Percentiles rank a stretch among this genome's conserved stretches.
Evolutionary conservation across 1,284 basidiomycete species (phyloP).

Genomic region (Tilletiaria anomala): DNA sequence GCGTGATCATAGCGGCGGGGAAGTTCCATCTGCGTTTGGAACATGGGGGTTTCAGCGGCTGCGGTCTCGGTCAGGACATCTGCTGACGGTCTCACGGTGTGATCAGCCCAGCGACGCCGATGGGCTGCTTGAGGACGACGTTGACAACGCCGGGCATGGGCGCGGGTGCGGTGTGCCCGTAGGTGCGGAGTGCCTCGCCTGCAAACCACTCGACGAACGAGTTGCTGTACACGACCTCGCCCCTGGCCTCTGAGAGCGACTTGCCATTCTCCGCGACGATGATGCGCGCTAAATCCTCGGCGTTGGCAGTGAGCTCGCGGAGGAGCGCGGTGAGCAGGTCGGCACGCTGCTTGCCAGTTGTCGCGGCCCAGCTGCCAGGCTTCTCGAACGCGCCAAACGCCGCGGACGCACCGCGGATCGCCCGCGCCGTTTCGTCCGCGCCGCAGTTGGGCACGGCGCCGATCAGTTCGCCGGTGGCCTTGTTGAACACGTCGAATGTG

Average conservation of each 20-base stretch:
- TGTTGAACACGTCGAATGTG: conserved; percentile 33
- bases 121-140: conserved; percentile 82
- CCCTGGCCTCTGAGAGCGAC: conserved; percentile 29
- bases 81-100: conserved; percentile 31
- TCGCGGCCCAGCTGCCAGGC: conserved; percentile 34
- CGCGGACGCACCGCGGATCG: conserved; percentile 26
- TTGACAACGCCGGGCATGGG: conserved; percentile 60
- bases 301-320: conserved; percentile 19
- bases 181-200: conserved; percentile 28
- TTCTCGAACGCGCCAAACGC: conserved; percentile 24
- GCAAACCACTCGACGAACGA: conserved; percentile 37
- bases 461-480: conserved; percentile 32
- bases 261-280: conserved; percentile 39
- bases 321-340: conserved; percentile 31
- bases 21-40: too few species aligned
- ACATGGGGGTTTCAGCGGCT: too few species aligned
- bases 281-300: conserved; percentile 34
- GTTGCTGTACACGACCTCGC: conserved; percentile 34
- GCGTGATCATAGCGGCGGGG: conserved; percentile 50
- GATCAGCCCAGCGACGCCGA: conserved; percentile 51
- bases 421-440: conserved; percentile 19
- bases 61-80: too few species aligned
- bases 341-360: conserved; percentile 29
- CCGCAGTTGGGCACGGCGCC: conserved; percentile 30
- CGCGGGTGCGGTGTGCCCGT: conserved; percentile 68